Evolutionary conservation across 2,329 filamentous ascomycete genomes (phyloP), one percentile per base, ranked within the genome.

Genomic region (Fusarium nisikadoi): DNA sequence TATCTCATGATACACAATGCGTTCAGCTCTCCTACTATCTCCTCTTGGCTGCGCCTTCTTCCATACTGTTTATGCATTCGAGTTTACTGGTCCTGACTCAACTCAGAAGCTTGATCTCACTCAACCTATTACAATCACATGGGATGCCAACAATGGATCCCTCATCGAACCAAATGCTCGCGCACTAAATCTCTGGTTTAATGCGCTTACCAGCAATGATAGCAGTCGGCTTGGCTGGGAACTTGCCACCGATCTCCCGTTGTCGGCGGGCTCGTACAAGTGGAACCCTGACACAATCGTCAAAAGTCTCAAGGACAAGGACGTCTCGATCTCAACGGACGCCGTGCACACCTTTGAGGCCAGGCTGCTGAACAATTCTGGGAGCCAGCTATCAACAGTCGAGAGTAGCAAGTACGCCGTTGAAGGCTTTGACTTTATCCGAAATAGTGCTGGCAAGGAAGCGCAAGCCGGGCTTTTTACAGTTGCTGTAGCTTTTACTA

Each of bases 51-150:
- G 1, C 11, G 9, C 41, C 3, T 19, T 47, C 8, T 60, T 47
- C 2, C 27, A 39, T 20, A 5, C 7, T 0, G 20, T 27, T 1
- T 23, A 60, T 5, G 59, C 41, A 5, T 62, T 62, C 2, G 54
- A 60, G 16, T 62, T 62, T 17, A 62, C 59, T 17, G 35, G 59
- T 13, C 59, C 59, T 11, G 35, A 60, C 23, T 11, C 54, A 1
- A 2, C 25, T 3, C 8, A 62, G 27, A 60, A 47, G 16, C 41
- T 62, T 8, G 6, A 62, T 4, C 33, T 62, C 6, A 25, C 27
- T 41, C 16, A 62, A 3, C 19, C 59, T 11, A 35, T 60, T 0
- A 62, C 11, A 27, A 62, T 62, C 35, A 41, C 33, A 2, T 62
- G 54, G 59, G 11, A 62, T 14, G 19, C 42, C 13, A 58, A 13